phyloP scores from a whole-genome alignment of 75 land plant genomes.

The Chamaecyparis obtusa region DNA sequence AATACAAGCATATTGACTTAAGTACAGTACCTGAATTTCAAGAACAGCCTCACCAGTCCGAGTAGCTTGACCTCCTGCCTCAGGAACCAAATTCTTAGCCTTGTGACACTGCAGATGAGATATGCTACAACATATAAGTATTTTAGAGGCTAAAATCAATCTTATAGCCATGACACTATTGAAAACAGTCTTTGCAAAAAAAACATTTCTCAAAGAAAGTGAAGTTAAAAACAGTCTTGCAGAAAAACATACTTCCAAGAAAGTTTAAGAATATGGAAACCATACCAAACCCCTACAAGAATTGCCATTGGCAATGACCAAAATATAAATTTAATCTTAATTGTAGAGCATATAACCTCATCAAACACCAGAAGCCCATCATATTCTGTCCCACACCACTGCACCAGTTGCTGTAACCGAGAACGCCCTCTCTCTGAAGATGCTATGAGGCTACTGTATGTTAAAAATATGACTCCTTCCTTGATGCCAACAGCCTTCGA shows the following conservation, averaged over 20 bases:
- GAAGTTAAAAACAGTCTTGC: not conserved
- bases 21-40: slow-evolving; percentile 83
- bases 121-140: slow-evolving; percentile 5
- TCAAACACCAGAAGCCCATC: slow-evolving; percentile 96
- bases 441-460: slow-evolving; percentile 94
- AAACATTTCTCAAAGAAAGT: not conserved
- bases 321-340: not conserved
- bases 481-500: slow-evolving; percentile 85
- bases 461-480: slow-evolving; percentile 90
- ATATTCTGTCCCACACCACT: slow-evolving; percentile 92
- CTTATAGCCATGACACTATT: not conserved
- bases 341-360: slow-evolving; percentile 55
- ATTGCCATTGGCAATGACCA: not conserved
- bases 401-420: slow-evolving; percentile 84
- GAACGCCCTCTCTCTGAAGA: slow-evolving; percentile 97
- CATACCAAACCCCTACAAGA: not conserved
- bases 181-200: not conserved
- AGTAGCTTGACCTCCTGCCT: slow-evolving; percentile 88
- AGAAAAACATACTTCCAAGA: not conserved
- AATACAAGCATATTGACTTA: not conserved
- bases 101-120: slow-evolving; percentile 82
- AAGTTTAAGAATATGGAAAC: not conserved
- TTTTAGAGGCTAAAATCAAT: not conserved
- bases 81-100: slow-evolving; percentile 94
- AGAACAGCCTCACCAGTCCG: slow-evolving; percentile 97